phyloP scores from a whole-genome alignment of 225 moss, liverwort and hornwort species.

The Antitrichia curtipendula region DNA sequence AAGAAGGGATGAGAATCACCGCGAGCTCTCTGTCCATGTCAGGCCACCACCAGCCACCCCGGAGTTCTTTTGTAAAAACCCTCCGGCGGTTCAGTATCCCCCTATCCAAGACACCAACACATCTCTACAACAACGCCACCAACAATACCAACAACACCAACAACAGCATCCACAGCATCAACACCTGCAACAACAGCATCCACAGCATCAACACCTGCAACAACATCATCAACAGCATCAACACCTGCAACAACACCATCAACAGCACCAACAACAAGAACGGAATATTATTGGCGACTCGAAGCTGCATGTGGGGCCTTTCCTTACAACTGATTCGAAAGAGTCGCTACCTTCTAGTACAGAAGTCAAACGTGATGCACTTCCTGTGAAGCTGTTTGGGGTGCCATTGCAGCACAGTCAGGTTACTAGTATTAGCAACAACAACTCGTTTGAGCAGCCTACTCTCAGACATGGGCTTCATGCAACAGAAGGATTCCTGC shows the following conservation, averaged over 20 bases:
- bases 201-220: background rate
- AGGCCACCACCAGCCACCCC: background rate
- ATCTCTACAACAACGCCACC: background rate
- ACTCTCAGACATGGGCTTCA: background rate
- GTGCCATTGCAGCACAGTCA: conserved; percentile 44
- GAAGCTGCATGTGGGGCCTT: background rate
- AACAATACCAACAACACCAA: background rate
- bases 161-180: background rate
- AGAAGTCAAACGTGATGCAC: background rate
- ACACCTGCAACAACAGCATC: background rate
- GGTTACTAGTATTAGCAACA: background rate
- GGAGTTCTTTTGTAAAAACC: background rate
- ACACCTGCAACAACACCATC: background rate
- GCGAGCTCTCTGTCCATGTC: conserved; percentile 49
- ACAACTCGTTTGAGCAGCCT: background rate
- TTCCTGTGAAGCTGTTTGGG: conserved; percentile 49
- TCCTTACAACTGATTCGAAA: background rate
- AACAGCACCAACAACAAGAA: background rate
- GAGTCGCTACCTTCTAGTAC: background rate
- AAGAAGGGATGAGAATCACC: conserved; percentile 21
- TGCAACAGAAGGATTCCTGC: background rate
- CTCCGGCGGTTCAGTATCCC: background rate
- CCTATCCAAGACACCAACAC: background rate
- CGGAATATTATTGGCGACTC: background rate
- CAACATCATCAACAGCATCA: background rate